These are phyloP conservation scores for Pisolithus marmoratus DNA, from an alignment of 768 basidiomycete species.

Conservation along the genomic window DNA sequence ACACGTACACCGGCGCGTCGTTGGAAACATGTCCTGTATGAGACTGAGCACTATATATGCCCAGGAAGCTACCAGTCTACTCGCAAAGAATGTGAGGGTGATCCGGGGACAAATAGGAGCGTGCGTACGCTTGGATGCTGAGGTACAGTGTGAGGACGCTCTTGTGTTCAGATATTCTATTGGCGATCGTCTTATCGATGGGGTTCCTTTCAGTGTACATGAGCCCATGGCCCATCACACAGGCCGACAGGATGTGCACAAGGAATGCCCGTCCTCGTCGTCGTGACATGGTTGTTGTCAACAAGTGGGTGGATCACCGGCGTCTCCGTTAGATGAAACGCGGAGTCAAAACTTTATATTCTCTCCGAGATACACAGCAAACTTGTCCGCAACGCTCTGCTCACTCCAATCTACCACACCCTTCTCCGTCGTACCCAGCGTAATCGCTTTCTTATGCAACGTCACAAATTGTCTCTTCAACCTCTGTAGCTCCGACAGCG, in stretches of 20 bases:
- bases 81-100: neutral
- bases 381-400: conserved; percentile 61
- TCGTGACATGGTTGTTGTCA: too few relatives aligned
- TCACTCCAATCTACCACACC: conserved; percentile 76
- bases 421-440: conserved; percentile 72
- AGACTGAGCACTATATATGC: neutral
- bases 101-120: neutral
- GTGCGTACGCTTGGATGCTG: neutral
- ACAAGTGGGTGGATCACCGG: too few relatives aligned
- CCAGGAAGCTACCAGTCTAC: neutral
- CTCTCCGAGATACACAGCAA: conserved; percentile 68
- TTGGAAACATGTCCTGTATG: neutral
- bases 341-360: conserved; percentile 42
- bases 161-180: too few relatives aligned
- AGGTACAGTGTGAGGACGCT: neutral
- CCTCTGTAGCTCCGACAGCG: conserved; percentile 83
- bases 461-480: conserved; percentile 88
- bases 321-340: too few relatives aligned
- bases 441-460: conserved; percentile 85
- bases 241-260: too few relatives aligned
- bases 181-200: too few relatives aligned
- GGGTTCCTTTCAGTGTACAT: too few relatives aligned
- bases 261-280: too few relatives aligned
- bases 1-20: neutral
- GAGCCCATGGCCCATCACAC: too few relatives aligned